Percentiles rank a stretch among this genome's conserved stretches.
Evolutionary conservation across 352 stramenopile genomes (phyloP).

Genomic region (Pythium pyrilobum): DNA sequence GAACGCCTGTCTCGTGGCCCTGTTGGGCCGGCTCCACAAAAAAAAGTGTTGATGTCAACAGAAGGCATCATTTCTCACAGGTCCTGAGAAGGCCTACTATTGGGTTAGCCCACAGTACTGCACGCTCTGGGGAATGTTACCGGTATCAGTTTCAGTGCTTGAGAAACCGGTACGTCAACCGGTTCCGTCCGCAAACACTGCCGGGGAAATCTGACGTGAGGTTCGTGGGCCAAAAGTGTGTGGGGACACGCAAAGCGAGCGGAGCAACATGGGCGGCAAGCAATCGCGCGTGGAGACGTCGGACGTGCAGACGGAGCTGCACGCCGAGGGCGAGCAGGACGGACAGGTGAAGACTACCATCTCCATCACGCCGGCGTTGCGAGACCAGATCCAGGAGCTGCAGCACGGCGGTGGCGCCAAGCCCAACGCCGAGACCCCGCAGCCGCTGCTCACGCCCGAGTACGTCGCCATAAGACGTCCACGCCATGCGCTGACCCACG

Average conservation of each 20-base stretch:
- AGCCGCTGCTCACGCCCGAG: slow-evolving; percentile 33
- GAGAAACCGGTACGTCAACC: not conserved
- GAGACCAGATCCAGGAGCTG: slow-evolving; percentile 61
- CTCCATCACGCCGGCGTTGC: slow-evolving; percentile 59
- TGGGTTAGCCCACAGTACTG: too few species aligned
- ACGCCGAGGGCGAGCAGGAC: slow-evolving; percentile 35
- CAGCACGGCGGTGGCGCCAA: slow-evolving; percentile 22
- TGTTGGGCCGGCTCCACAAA: too few species aligned
- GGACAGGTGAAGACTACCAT: slow-evolving; percentile 50
- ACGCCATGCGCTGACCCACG: too few species aligned
- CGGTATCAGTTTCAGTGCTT: not conserved
- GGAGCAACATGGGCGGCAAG: slow-evolving; percentile 56
- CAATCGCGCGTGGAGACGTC: slow-evolving; percentile 69
- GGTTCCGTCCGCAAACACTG: not conserved
- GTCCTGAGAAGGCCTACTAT: too few species aligned
- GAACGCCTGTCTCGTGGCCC: too few species aligned
- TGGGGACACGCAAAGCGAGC: slow-evolving; percentile 2
- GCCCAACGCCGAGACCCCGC: not conserved
- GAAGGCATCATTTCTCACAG: too few species aligned
- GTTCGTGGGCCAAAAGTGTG: slow-evolving; percentile 1
- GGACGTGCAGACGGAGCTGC: slow-evolving; percentile 50
- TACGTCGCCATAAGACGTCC: slow-evolving; percentile 18
- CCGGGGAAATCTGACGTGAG: slow-evolving; percentile 32
- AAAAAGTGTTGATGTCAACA: too few species aligned
- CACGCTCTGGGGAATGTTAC: too few species aligned